Evolutionary conservation across 2,329 filamentous ascomycete species (phyloP), one percentile per base, ranked within the genome.

Genomic region (Trichoderma sp.): DNA sequence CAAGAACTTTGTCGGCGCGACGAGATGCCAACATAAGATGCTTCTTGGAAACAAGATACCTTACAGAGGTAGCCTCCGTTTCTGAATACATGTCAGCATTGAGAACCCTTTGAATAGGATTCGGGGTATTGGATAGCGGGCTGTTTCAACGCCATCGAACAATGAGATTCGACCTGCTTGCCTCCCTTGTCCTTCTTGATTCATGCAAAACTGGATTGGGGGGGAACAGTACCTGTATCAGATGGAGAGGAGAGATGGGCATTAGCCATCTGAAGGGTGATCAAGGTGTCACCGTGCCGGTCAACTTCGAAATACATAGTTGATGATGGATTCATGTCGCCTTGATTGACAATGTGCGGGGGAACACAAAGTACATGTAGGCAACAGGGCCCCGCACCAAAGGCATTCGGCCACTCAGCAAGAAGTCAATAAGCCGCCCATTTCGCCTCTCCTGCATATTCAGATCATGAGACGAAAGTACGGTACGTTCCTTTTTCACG

Each of bases 61-160:
- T 42, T 1, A 19, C 9, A 19, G 39, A 19, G 9, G 39, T 2
- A 45, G 39, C 2, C n/a, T 45, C 39, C 8, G n/a, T 45, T 3
- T 0, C 39, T 45, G 19, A 10, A 19, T 45, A 1, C 1, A 19
- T 19, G n/a, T 45, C 1, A 45, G 2, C 1, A 8, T 45, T 45
- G 0, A 19, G n/a, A 9, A 2, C 39, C 0, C n/a, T 19, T n/a
- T 1, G 1, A 42, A 1, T n/a, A 19, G 4, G 0, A 42, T 1
- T 42, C 19, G 39, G 9, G 17, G n/a, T 3, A 45, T 8, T 12
- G n/a, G n/a, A 1, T 2, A 45, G n/a, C 19, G 9, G 9, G 2
- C 4, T n/a, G 10, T 5, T 19, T 19, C n/a, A 12, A n/a, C 17
- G n/a, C n/a, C n/a, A 9, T 19, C 2, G n/a, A 42, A 9, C 9